Evolutionary conservation across 768 basidiomycete species (phyloP), one percentile per base, ranked within the genome.

Genomic region (Leccinum boreale): DNA sequence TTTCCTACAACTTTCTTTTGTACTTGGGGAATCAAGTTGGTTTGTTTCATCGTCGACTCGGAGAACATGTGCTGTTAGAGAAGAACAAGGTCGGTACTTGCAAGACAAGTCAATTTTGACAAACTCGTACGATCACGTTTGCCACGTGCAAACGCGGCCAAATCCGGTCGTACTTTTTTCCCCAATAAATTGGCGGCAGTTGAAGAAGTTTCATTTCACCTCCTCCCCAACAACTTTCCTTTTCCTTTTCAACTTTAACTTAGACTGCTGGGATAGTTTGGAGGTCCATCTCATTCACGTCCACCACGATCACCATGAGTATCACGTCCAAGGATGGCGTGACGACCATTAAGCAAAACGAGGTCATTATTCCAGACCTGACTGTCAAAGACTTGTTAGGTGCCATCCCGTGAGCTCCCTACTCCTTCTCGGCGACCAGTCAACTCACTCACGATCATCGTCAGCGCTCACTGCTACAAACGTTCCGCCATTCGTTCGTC

Each of bases 341-440:
- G 21, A 67, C 68, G 57, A 72, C 69, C 55, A 67, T 79, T 50
- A 78, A 86, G 59, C 89, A 90, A 74, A 80, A 76, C 45, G 78
- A 81, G 50, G 81, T 83, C 58, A 67, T 81, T 26, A 89, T 96
- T 61, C 94, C 94, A 21, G 87, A 93, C 78, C 81, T 93, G 60
- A 81, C 90, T 39, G 81, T 95, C 73, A 97, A 95, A 78, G 90
- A 97, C 66, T 70, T 96, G 64, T 80, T 95, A 52, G 82, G 81
- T 48, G 84, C 81, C 17, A 94, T 97, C 68, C 94, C 94, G 85
- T 91, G 67, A 61, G 87, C 80, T 60, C 39, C 55, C 19, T 6
- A 19, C 44, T 56, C 45, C 61, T 65, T 49, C 29, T 21, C 14
- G 21, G 3, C 19, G 24, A n/a, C 12, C 6, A 53, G 9, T 39